phyloP scores from a whole-genome alignment of 352 stramenopile species.

The Phytophthora sp. region DNA sequence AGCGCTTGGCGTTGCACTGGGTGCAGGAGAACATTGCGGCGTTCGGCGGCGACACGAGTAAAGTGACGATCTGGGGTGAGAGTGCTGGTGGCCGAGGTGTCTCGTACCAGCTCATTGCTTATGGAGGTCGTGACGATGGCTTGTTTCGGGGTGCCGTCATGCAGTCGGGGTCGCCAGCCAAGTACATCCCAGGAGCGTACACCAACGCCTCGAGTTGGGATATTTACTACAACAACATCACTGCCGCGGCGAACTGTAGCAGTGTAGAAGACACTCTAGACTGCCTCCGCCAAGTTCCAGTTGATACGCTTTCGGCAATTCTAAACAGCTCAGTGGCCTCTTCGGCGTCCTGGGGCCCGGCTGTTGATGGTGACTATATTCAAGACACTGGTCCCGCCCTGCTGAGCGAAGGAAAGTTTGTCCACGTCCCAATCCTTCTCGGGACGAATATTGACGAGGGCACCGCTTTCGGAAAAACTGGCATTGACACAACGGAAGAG shows the following conservation, averaged over 20 bases:
- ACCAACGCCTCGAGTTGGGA: conserved; percentile 22
- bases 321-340: conserved; percentile 32
- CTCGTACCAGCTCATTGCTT: conserved; percentile 26
- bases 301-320: conserved; percentile 18
- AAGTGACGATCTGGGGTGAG: conserved; percentile 33
- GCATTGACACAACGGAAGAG: conserved; percentile 18
- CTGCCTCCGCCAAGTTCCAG: conserved; percentile 28
- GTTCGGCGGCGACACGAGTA: conserved; percentile 21
- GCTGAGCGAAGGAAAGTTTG: conserved; percentile 28
- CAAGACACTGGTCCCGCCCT: conserved; percentile 6
- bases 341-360: conserved; percentile 4
- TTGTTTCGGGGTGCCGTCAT: conserved; percentile 28
- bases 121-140: conserved; percentile 24
- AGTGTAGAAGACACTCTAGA: conserved; percentile 17
- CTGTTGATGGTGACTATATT: conserved; percentile 35
- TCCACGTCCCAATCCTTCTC: conserved; percentile 21
- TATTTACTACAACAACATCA: conserved; percentile 36
- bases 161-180: conserved; percentile 23
- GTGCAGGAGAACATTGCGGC: conserved; percentile 27
- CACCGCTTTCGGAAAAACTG: conserved; percentile 14
- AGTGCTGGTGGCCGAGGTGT: conserved; percentile 56
- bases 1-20: conserved; percentile 70
- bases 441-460: conserved; percentile 36
- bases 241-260: conserved; percentile 21
- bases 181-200: conserved; percentile 13